Conservation (phyloP, 140 eudicot species). For the Anethum foeniculum region DNA sequence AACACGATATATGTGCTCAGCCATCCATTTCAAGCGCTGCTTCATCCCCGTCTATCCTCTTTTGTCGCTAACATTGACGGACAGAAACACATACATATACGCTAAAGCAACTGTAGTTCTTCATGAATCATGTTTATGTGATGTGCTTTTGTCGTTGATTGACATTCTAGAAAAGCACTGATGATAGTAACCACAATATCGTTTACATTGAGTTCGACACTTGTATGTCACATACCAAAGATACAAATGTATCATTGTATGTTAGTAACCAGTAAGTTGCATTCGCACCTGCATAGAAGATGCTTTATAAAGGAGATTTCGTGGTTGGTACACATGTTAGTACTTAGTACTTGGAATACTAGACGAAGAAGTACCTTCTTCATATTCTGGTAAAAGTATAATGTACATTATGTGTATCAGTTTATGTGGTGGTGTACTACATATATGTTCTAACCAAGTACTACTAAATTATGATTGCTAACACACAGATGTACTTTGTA, state of each 20-base stretch:
- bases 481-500: too few species aligned
- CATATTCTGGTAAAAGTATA: too few species aligned
- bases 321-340: neutral
- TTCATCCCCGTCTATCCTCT: neutral
- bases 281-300: neutral
- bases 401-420: neutral
- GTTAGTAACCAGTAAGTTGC: neutral
- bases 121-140: too few species aligned
- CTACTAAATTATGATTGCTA: too few species aligned
- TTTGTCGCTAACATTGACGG: neutral
- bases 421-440: neutral
- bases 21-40: neutral
- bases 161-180: neutral
- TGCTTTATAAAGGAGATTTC: neutral
- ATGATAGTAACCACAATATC: neutral
- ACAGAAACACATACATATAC: neutral
- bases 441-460: too few species aligned
- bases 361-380: neutral
- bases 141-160: neutral
- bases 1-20: neutral
- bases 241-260: neutral
- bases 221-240: neutral
- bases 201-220: neutral
- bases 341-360: neutral
- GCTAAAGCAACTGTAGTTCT: neutral